These are phyloP conservation scores for Dictyostelium firmibasis DNA, from an alignment of 78 protist genomes.

Conservation along the genomic window DNA sequence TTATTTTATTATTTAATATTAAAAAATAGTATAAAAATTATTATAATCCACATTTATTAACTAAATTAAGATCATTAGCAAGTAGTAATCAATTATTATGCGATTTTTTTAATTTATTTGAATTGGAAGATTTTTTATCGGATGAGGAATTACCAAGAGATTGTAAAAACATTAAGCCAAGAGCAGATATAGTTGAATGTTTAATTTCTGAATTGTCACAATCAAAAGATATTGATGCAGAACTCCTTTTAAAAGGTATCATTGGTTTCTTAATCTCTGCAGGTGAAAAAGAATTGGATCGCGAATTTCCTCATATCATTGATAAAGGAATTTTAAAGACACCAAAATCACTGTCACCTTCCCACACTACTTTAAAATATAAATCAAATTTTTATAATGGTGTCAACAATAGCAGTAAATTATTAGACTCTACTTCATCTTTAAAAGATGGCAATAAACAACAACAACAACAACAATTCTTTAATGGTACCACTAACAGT, in stretches of 20 bases:
- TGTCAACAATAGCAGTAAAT: too few species aligned
- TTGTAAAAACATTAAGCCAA: not conserved
- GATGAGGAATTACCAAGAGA: not conserved
- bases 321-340: not conserved
- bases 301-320: not conserved
- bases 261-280: not conserved
- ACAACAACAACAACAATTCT: not conserved
- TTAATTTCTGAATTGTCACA: not conserved
- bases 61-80: constrained; percentile 6
- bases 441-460: not conserved
- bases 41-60: not conserved
- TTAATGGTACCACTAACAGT: not conserved
- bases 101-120: not conserved
- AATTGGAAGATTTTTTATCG: not conserved
- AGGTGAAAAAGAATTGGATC: constrained; percentile 3
- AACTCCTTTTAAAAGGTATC: not conserved
- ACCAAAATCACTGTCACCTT: not conserved
- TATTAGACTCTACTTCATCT: not conserved
- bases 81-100: not conserved
- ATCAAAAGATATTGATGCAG: not conserved
- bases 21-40: not conserved
- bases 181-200: constrained; percentile 1
- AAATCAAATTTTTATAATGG: not conserved
- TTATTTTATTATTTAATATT: too few species aligned
- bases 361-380: not conserved